Evolutionary conservation across 441 rosid genomes (phyloP), one percentile per base, ranked within the genome.

Genomic region (Populus hybrid): DNA sequence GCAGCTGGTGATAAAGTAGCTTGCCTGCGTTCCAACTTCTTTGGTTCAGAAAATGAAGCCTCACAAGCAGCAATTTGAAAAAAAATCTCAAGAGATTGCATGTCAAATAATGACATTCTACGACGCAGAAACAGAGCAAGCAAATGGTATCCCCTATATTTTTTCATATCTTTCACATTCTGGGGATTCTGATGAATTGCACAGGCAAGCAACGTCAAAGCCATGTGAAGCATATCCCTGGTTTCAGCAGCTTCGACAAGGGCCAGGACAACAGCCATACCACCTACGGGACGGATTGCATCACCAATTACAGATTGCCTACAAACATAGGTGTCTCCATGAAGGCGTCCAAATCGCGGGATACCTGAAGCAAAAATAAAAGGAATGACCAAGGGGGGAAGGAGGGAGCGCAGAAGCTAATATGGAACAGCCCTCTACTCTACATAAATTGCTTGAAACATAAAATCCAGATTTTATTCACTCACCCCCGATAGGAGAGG

Each of bases 31-130:
- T 83, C 89, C 86, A 89, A 76, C 84, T 89, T 97, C 87, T 89
- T 97, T 73, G 98, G 98, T 81, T 95, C 96, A 78, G 94, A 92
- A 89, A 95, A 95, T 78, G 97, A 95, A 82, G 99, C 99, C 89
- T 97, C 95, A 67, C 99, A 97, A 76, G 99, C 99, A 83, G 99
- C 98, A 85, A 95, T 93, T 83, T 92, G 98, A 80, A 97, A 97
- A 87, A 97, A 97, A 67, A 94, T 89, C 88, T 94, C 99, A 78
- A 97, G 95, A 80, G 89, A 89, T 88, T 94, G 99, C 99, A 95
- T 95, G 83, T 97, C 99, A 89, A 97, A 90, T 46, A 97, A 85
- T 35, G 92, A 84, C 93, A 97, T 94, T 79, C 94, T 91, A 72
- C 91, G 94, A 71, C 89, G 99, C 83, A 97, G 85, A 91, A 97